Base-by-base conservation (phyloP, 352 stramenopile genomes). In the Globisporangium ultimum region DNA sequence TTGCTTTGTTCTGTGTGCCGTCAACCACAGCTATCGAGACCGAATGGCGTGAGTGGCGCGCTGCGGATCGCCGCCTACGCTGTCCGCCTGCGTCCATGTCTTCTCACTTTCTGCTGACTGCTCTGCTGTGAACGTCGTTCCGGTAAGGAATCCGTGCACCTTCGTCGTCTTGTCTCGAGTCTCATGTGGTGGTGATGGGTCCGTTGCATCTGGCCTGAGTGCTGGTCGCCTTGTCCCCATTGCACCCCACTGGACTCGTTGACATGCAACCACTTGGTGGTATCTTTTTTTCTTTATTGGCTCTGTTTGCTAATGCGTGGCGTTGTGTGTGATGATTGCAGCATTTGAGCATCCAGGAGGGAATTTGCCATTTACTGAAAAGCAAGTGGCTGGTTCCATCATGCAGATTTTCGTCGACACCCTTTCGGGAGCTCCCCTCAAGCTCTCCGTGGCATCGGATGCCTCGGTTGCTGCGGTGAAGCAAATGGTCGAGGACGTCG, bases 371-470 rank as follows among this genome's bases (percentile, higher is more conserved):
- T 61, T 55, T 50, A 43, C 43, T 60, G 42, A 42, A 20, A 59
- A 51, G 61, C 59, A 47, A 59, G 61, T 63, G 61, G 61, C 61
- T 55, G 59, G 67, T 71, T 87, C 67, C 66, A 67, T 67, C 77
- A 98, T 98, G 92, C 91, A 98, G 82, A 95, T 98, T 78, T 97
- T 98, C 75, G 85, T 98, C 60, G 86, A 93, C 70, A 91, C 84
- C 71, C 82, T 96, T 48, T 87, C 80, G 71, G 86, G 85, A 63
- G 78, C 78, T 61, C 93, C 83, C 67, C 76, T 93, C 61, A 89
- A 79, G 62, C 78, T 94, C 40, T 75, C 64, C 66, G 80, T 95
- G 67, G 80, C 82, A 61, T 67, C 83, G 80, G 86, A 88, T 71
- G 90, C 89, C 72, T 97, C 93, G 55, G 86, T 98, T 59, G 87